A percentile compares a stretch with the other conserved stretches of the same genome.
Conservation (phyloP, 805 yeast genomes). For the Ogataea sp. region DNA sequence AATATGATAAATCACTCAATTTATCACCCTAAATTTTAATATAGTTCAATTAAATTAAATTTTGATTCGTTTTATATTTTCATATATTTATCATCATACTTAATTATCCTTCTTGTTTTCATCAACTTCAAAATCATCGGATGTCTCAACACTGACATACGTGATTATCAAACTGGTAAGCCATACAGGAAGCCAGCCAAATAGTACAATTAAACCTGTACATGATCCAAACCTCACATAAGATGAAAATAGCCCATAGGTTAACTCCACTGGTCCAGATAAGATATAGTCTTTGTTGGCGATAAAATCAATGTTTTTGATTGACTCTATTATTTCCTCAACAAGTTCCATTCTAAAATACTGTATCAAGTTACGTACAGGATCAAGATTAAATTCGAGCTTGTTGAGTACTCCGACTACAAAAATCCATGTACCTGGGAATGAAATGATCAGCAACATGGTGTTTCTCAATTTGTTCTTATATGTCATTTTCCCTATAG, state of each 20-base stretch:
- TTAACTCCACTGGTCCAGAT: slow-evolving; percentile 31
- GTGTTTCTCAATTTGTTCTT: slow-evolving; percentile 10
- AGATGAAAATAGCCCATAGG: slow-evolving; percentile 48
- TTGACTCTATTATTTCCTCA: slow-evolving; percentile 11
- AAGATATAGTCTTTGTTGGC: slow-evolving; percentile 2
- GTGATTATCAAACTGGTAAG: slow-evolving; percentile 21
- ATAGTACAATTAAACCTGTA: slow-evolving; percentile 71
- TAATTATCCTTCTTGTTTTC: slow-evolving; percentile 6
- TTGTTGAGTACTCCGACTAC: slow-evolving; percentile 18
- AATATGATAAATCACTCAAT: no score
- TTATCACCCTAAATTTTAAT: not conserved
- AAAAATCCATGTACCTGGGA: slow-evolving; percentile 22
- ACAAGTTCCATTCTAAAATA: slow-evolving; percentile 13
- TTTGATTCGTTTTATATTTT: not conserved
- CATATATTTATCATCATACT: no score
- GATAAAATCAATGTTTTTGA: slow-evolving; percentile 7
- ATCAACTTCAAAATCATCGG: slow-evolving; percentile 3
- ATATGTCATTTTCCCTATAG: not conserved
- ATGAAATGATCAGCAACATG: slow-evolving; percentile 20
- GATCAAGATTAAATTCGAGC: slow-evolving; percentile 19
- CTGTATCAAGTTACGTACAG: slow-evolving; percentile 22
- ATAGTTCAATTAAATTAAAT: not conserved
- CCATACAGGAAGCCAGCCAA: slow-evolving; percentile 88
- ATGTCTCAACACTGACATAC: slow-evolving; percentile 12
- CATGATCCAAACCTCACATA: slow-evolving; percentile 70